A percentile compares a stretch with the other conserved stretches of the same genome.
phyloP scores from a whole-genome alignment of 805 yeast species.

The Yarrowia divulgata region DNA sequence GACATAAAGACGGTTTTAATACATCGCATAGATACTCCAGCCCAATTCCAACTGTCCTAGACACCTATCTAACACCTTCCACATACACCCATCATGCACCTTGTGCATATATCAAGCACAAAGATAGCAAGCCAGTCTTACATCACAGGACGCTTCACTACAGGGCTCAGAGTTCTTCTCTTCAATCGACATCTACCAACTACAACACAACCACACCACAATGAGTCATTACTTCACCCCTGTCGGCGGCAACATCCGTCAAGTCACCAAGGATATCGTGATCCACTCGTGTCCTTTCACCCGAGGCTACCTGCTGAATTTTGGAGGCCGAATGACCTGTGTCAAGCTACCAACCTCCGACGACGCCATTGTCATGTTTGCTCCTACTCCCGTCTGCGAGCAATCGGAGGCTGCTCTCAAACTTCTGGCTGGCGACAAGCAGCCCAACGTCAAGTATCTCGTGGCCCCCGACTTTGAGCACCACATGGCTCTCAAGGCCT shows the following conservation, averaged over 20 bases:
- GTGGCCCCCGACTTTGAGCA: constrained; percentile 72
- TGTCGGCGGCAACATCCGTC: constrained; percentile 43
- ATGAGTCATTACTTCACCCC: constrained; percentile 41
- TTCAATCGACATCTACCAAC: neutral
- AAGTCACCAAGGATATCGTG: constrained; percentile 40
- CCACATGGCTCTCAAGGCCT: constrained; percentile 64
- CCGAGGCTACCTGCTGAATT: constrained; percentile 38
- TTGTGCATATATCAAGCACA: neutral
- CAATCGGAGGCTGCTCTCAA: constrained; percentile 43
- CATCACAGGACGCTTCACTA: too few species aligned
- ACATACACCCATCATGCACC: neutral
- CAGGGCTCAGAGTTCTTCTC: neutral
- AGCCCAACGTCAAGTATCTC: constrained; percentile 48
- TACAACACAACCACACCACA: neutral
- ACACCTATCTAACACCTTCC: too few species aligned
- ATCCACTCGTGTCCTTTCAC: constrained; percentile 45
- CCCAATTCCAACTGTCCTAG: too few species aligned
- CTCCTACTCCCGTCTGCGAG: constrained; percentile 44
- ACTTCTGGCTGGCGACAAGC: constrained; percentile 23
- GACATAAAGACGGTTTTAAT: too few species aligned
- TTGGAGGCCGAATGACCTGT: constrained; percentile 45
- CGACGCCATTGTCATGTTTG: constrained; percentile 40
- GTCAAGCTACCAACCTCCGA: constrained; percentile 41
- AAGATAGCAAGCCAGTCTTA: too few species aligned
- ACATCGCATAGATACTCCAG: too few species aligned